Evolutionary conservation across 768 basidiomycete genomes (phyloP).

Genomic region (Suillus plorans): DNA sequence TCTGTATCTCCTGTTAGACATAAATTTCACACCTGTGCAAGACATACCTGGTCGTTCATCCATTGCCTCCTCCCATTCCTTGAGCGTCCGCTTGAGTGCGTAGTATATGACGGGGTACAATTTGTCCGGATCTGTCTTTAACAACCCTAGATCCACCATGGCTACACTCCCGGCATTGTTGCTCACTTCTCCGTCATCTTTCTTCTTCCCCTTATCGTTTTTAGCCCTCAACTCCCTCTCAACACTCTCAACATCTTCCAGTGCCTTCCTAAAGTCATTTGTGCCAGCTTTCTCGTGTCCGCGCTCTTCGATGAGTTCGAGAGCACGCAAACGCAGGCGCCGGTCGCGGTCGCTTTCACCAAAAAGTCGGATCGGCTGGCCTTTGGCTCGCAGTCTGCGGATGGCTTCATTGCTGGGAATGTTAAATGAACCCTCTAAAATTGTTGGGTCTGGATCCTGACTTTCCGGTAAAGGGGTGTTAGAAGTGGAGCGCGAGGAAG

Average conservation of each 20-base stretch:
- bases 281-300: slow-evolving; percentile 79
- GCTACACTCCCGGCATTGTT: slow-evolving; percentile 36
- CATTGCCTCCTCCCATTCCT: slow-evolving; percentile 97
- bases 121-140: slow-evolving; percentile 93
- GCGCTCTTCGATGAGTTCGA: slow-evolving; percentile 94
- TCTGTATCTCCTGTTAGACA: slow-evolving; percentile 43
- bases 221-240: slow-evolving; percentile 65
- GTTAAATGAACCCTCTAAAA: slow-evolving; percentile 59
- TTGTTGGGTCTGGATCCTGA: slow-evolving; percentile 40
- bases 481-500: slow-evolving; percentile 38
- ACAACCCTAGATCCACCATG: slow-evolving; percentile 73
- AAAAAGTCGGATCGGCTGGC: slow-evolving; percentile 93
- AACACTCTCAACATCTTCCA: slow-evolving; percentile 84
- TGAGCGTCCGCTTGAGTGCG: slow-evolving; percentile 86
- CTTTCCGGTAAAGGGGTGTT: slow-evolving; percentile 36
- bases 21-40: neutral
- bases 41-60: slow-evolving; percentile 83
- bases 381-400: slow-evolving; percentile 84
- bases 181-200: slow-evolving; percentile 52
- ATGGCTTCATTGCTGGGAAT: slow-evolving; percentile 93
- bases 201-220: slow-evolving; percentile 61
- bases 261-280: slow-evolving; percentile 91
- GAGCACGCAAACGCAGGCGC: slow-evolving; percentile 81
- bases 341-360: slow-evolving; percentile 96
- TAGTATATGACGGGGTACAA: slow-evolving; percentile 97